Evolutionary conservation across 2,329 filamentous ascomycete species (phyloP), one percentile per base, ranked within the genome.

Genomic region (Aspergillus brasiliensis): DNA sequence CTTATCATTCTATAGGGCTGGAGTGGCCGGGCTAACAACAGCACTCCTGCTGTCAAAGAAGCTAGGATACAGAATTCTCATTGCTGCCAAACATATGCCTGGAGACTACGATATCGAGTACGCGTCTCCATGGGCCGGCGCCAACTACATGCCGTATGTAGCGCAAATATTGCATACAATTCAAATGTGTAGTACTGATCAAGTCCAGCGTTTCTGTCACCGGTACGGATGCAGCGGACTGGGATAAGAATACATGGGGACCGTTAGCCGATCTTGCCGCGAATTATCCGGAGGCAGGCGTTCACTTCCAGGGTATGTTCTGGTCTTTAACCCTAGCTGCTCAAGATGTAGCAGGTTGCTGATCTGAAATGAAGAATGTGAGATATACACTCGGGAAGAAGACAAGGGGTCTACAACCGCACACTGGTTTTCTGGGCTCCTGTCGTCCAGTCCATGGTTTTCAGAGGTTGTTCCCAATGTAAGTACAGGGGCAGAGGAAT

Each of bases 101-200:
- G 92, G 92, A 31, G 92, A 97, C 78, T 94, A 92, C 74, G 89
- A 93, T 65, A 88, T 92, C 66, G 89, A 95, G 80, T 97, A 96
- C 73, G 88, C 91, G 0, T 95, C 91, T 2, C 91, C 91, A 0
- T 95, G 91, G 89, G 92, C 91, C 1, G 91, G 91, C 4, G 91
- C 91, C 53, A 93, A 94, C 71, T 87, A 86, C 68, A 74, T 89
- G 58, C 91, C 89, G 87, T 90, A 64, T 63, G 86, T 81, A 27
- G 8, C 5, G 25, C 25, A 27, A 27, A 27, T 27, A 27, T 8
- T 6, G 25, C 25, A 27, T 27, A 27, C 25, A 6, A 27, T 27
- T 27, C 6, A 27, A 27, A 27, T 27, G n/a, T 25, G 44, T 31
- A 5, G 40, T 42, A 3, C 19, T 25, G 5, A 27, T 27, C 6